Conservation (phyloP, 2,329 filamentous ascomycete species). For the Penicillium sp. region DNA sequence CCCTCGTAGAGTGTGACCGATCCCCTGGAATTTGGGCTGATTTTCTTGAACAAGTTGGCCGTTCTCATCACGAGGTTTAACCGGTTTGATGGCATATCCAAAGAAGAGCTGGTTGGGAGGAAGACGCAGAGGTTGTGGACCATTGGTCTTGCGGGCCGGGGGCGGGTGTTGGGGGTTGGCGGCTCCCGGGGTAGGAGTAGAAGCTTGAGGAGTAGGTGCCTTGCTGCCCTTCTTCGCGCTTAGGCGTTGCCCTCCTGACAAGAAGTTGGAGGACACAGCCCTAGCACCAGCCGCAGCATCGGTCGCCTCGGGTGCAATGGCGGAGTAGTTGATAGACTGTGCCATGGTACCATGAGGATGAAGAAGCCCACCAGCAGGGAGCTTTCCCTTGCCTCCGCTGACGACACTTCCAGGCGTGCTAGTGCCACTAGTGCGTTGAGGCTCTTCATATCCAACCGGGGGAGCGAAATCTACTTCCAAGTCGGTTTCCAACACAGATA, state of each 20-base stretch:
- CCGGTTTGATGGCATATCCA: slow-evolving; percentile 86
- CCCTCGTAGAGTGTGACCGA: slow-evolving; percentile 74
- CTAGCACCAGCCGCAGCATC: slow-evolving; percentile 62
- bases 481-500: slow-evolving; percentile 95
- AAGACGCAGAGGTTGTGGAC: slow-evolving; percentile 80
- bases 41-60: slow-evolving; percentile 59
- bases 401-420: slow-evolving; percentile 73
- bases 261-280: slow-evolving; percentile 72
- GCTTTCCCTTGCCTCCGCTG: slow-evolving; percentile 59
- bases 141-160: slow-evolving; percentile 59
- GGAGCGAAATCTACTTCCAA: slow-evolving; percentile 94
- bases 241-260: slow-evolving; percentile 77
- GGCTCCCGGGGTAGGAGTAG: slow-evolving; percentile 65
- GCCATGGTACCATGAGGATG: slow-evolving; percentile 93
- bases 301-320: slow-evolving; percentile 76
- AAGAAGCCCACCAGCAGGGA: slow-evolving; percentile 70
- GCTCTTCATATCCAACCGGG: slow-evolving; percentile 91
- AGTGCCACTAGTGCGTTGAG: slow-evolving; percentile 73
- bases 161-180: slow-evolving; percentile 48
- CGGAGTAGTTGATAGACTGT: slow-evolving; percentile 92
- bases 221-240: slow-evolving; percentile 79
- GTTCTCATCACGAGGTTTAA: slow-evolving; percentile 73
- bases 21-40: slow-evolving; percentile 75
- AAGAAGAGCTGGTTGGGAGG: slow-evolving; percentile 93
- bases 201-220: slow-evolving; percentile 67